A percentile compares a stretch with the other conserved stretches of the same genome.
phyloP scores from a whole-genome alignment of 1,284 basidiomycete genomes.

The Malassezia restricta region DNA sequence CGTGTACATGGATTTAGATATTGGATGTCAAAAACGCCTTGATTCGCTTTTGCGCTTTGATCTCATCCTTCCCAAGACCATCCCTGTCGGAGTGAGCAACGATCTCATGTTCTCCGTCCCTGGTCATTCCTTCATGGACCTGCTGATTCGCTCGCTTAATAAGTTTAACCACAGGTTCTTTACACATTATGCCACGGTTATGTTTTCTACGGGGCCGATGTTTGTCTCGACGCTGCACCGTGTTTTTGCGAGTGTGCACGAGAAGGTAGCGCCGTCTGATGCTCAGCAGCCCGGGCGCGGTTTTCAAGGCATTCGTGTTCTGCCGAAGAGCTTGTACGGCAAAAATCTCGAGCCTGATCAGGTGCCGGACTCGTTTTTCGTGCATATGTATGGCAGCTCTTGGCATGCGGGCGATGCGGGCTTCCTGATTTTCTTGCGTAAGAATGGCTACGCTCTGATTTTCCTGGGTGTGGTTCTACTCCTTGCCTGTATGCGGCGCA shows the following conservation, averaged over 20 bases:
- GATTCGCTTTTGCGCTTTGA: slow-evolving; percentile 79
- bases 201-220: slow-evolving; percentile 84
- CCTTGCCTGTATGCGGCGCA: slow-evolving; percentile 2
- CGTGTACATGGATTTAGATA: slow-evolving; percentile 90
- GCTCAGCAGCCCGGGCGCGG: slow-evolving; percentile 60
- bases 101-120: slow-evolving; percentile 87
- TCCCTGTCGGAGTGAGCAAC: slow-evolving; percentile 77
- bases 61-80: slow-evolving; percentile 82
- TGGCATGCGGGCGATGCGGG: slow-evolving; percentile 55
- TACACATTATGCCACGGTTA: slow-evolving; percentile 94
- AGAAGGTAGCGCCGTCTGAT: slow-evolving; percentile 78
- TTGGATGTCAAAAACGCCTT: slow-evolving; percentile 79
- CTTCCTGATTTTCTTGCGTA: slow-evolving; percentile 42
- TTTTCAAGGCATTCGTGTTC: slow-evolving; percentile 56
- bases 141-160: slow-evolving; percentile 76
- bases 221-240: slow-evolving; percentile 43
- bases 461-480: not conserved
- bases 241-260: slow-evolving; percentile 53
- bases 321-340: slow-evolving; percentile 87
- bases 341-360: slow-evolving; percentile 79
- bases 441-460: slow-evolving; percentile 33
- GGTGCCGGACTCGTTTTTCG: slow-evolving; percentile 71
- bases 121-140: slow-evolving; percentile 75
- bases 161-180: slow-evolving; percentile 89
- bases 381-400: slow-evolving; percentile 88